Conservation (phyloP, 441 rosid genomes). For the Syzygium malaccense region DNA sequence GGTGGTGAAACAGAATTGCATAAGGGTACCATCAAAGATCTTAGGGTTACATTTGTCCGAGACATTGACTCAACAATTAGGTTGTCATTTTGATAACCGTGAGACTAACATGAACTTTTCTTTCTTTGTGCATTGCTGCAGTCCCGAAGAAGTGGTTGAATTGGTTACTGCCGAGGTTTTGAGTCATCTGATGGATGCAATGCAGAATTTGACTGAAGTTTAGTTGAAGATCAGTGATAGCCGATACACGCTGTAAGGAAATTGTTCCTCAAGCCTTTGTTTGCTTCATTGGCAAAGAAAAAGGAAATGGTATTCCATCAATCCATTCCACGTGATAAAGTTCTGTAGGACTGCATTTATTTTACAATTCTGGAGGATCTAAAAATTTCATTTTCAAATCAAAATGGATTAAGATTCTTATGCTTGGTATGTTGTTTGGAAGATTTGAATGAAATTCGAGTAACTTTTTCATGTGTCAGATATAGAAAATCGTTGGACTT, state of each 20-base stretch:
- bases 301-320: background rate
- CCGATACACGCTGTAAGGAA: fast-evolving
- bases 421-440: background rate
- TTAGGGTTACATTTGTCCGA: background rate
- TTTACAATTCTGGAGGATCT: background rate
- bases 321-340: no score
- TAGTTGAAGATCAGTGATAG: background rate
- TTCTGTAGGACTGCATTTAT: background rate
- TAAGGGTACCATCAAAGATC: no score
- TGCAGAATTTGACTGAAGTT: background rate
- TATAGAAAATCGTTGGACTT: background rate
- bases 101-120: background rate
- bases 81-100: background rate
- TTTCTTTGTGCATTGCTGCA: background rate
- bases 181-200: background rate
- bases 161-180: background rate
- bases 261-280: background rate
- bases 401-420: background rate
- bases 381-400: background rate
- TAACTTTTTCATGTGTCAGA: no score
- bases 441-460: background rate
- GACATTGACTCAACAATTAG: background rate
- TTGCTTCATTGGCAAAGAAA: background rate
- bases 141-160: background rate
- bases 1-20: background rate